Evolutionary conservation across 2,329 filamentous ascomycete species (phyloP), one percentile per base, ranked within the genome.

Genomic region (Sporothrix humicola): DNA sequence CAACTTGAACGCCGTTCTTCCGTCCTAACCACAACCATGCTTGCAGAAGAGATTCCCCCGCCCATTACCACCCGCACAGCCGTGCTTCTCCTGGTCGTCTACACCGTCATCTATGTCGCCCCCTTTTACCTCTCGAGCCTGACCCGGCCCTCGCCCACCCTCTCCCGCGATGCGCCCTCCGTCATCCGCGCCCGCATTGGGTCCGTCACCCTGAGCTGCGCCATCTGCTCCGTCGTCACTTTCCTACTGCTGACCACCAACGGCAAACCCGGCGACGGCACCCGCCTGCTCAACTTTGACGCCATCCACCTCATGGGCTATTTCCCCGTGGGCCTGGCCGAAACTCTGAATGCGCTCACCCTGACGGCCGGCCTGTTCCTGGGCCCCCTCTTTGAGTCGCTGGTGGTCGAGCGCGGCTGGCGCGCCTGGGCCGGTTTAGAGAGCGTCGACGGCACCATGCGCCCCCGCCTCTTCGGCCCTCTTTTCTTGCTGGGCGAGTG

Each of bases 131-230:
- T 95, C 76, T 96, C 92, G 23, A 82, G 89, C 3, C 87, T 89
- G 23, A 97, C 95, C 5, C 90, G 95, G 71, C 94, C 95, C 7
- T 96, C 93, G 8, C 87, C 89, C 37, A 89, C 87, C 72, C 88
- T 97, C 42, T 93, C 93, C 75, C 91, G 96, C 79, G 95, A 98
- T 88, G 92, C 93, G 42, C 94, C 95, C 10, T 91, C 92, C 12
- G 94, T 97, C 69, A 98, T 99, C 83, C 91, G 91, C 77, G 93
- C 93, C 73, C 91, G 96, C 77, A 92, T 97, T 78, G 88, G 91
- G 73, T 92, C 91, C 71, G 95, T 97, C 77, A 91, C 90, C 26
- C 81, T 92, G 73, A 94, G 93, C 61, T 96, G 93, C 80, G 79
- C 90, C 71, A 79, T 90, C 73, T 93, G 92, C 82, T 90, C 90